phyloP scores from a whole-genome alignment of 495 filamentous ascomycete species.

The Aspergillus bertholletiae region DNA sequence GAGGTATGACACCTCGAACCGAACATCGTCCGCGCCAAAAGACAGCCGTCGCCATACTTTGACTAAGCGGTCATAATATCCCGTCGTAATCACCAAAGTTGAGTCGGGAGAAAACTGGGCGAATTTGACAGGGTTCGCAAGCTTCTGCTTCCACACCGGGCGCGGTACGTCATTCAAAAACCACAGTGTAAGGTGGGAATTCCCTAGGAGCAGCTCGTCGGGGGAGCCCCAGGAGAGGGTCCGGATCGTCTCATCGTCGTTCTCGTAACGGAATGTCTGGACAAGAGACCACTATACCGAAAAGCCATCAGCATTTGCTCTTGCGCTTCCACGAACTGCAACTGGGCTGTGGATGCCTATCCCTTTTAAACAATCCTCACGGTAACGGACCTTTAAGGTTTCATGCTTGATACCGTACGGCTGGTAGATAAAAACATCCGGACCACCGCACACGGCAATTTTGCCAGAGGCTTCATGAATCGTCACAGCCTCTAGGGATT shows the following conservation, averaged over 20 bases:
- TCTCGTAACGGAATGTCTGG: conserved; percentile 36
- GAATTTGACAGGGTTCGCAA: conserved; percentile 71
- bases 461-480: conserved; percentile 81
- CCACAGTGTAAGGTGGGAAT: conserved; percentile 69
- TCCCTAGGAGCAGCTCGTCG: conserved; percentile 78
- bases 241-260: conserved; percentile 44
- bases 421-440: conserved; percentile 71
- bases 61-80: conserved; percentile 73
- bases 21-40: conserved; percentile 77
- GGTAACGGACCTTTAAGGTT: conserved; percentile 44
- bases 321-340: background rate
- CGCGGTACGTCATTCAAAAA: conserved; percentile 44
- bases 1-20: conserved; percentile 90
- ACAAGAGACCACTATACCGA: conserved; percentile 52
- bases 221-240: conserved; percentile 83
- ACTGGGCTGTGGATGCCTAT: background rate
- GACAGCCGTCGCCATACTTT: conserved; percentile 91
- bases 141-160: conserved; percentile 67
- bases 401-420: conserved; percentile 70
- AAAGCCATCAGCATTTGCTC: conserved; percentile 1
- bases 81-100: conserved; percentile 77
- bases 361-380: background rate
- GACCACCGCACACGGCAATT: conserved; percentile 68
- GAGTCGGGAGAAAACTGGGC: conserved; percentile 85
- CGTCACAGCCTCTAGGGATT: conserved; percentile 65